Base-by-base conservation (phyloP, 2,329 filamentous ascomycete species). In the Neopestalotiopsis rosae region DNA sequence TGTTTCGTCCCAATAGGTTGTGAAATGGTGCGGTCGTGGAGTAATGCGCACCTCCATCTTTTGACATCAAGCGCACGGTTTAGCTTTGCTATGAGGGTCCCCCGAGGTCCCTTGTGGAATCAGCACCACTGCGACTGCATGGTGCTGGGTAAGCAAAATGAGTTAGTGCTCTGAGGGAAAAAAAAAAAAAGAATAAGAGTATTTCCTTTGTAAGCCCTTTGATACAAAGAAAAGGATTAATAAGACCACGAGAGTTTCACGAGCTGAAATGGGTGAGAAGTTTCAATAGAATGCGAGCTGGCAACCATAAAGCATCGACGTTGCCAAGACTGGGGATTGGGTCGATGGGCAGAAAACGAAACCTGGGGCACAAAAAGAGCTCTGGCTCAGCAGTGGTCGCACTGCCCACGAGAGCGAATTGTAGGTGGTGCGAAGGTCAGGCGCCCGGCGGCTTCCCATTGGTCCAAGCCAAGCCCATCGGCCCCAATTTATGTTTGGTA, bases 241-340 rank as follows among this genome's bases (percentile, higher is more conserved):
- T 28, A 28, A 28, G 24, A 28, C 24, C 24, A 28, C 24, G 24
- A 28, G 24, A 28, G 24, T 28, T 28, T 28, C 24, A 28, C 24
- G 24, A 28, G 24, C 24, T 28, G 24, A 28, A 28, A 28, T 28
- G 24, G 24, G 24, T 28, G 24, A 13, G 17, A 63, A 42, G 34
- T 38, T 42, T 30, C 14, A 61, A 30, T 28, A 24, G 30, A 1
- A 61, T 20, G 9, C n/a, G 9, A 34, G 24, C 30, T 6, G 32
- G 40, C 34, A 13, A 34, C 34, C 34, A 30, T 38, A 5, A 63
- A 14, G n/a, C 17, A 57, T 57, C 52, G 17, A 57, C 24, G 52
- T 57, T 61, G 57, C 57, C 57, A 61, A 61, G 57, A 30, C 45
- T 52, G 45, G 45, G 45, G 45, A 52, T 52, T 52, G 45, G 45